Evolutionary conservation across 768 basidiomycete species (phyloP).

Genomic region (Lactarius psammicola): DNA sequence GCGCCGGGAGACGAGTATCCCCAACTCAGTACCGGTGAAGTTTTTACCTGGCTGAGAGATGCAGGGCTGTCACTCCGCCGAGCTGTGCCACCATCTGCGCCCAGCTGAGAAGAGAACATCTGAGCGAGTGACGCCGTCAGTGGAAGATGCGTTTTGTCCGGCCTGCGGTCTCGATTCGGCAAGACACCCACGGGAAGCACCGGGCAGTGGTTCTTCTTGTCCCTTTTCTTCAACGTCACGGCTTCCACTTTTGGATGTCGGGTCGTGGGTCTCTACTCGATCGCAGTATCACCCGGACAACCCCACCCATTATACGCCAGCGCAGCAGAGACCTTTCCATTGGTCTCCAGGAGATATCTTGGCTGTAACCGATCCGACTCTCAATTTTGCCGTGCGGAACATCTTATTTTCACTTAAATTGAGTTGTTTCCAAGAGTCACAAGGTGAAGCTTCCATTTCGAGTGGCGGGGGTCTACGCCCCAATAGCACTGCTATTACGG

Average conservation of each 20-base stretch:
- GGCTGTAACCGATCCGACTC: slow-evolving; percentile 33
- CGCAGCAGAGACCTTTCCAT: not conserved
- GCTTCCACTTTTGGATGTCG: slow-evolving; percentile 23
- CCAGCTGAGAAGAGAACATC: slow-evolving; percentile 5
- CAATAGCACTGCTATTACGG: slow-evolving; percentile 5
- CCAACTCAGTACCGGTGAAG: slow-evolving; percentile 41
- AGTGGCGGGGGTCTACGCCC: slow-evolving; percentile 6
- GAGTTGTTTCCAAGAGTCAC: slow-evolving; percentile 10
- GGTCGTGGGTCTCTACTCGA: not conserved
- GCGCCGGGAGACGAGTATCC: slow-evolving; percentile 30
- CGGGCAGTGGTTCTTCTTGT: not conserved
- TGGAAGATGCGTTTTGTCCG: slow-evolving; percentile 15
- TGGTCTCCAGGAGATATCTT: slow-evolving; percentile 30
- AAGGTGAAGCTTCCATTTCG: not conserved
- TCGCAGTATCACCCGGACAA: slow-evolving; percentile 11
- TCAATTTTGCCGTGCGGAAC: slow-evolving; percentile 31
- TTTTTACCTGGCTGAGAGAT: slow-evolving; percentile 47
- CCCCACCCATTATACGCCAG: not conserved
- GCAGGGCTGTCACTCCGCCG: slow-evolving; percentile 41
- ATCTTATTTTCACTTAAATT: slow-evolving; percentile 14
- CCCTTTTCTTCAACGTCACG: slow-evolving; percentile 6
- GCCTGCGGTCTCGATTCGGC: slow-evolving; percentile 13
- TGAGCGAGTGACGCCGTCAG: slow-evolving; percentile 12
- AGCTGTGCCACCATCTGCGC: slow-evolving; percentile 22
- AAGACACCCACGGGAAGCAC: slow-evolving; percentile 15